Conservation (phyloP, 225 moss, liverwort and hornwort species). For the Marchantia polymorpha region DNA sequence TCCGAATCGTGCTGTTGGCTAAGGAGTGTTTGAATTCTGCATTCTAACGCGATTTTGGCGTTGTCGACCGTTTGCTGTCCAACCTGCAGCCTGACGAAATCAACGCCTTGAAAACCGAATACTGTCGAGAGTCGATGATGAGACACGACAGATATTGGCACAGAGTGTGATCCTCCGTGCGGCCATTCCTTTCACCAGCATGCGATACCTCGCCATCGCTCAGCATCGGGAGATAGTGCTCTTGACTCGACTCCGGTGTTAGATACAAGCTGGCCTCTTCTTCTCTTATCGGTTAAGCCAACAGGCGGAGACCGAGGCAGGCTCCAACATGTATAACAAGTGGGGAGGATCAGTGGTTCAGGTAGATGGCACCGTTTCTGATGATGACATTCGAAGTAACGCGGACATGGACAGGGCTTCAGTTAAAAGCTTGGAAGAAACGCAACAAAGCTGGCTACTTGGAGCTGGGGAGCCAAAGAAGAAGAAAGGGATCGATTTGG, state of each 20-base stretch:
- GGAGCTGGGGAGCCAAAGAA: constrained; percentile 64
- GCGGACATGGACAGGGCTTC: constrained; percentile 88
- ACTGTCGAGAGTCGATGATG: not conserved
- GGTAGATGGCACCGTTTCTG: constrained; percentile 57
- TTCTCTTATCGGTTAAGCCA: not conserved
- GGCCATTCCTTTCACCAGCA: not conserved
- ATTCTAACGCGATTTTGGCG: not conserved
- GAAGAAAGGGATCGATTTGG: constrained; percentile 82
- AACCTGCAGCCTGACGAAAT: not conserved
- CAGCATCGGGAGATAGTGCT: not conserved
- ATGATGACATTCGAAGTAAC: constrained; percentile 55
- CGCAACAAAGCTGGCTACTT: constrained; percentile 89
- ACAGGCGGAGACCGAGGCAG: not conserved
- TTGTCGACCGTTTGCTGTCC: not conserved
- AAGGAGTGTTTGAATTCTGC: not conserved
- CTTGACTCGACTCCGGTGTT: not conserved
- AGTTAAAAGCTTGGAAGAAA: constrained; percentile 83
- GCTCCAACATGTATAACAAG: constrained; percentile 62
- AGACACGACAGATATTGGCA: not conserved
- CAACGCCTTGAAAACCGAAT: not conserved
- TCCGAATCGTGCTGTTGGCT: not conserved
- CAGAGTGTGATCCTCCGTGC: no score
- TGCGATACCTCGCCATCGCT: not conserved
- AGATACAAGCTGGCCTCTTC: not conserved
- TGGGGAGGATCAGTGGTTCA: constrained; percentile 82